Base-by-base conservation (phyloP, 2,329 filamentous ascomycete genomes). In the Talaromyces rugulosus region DNA sequence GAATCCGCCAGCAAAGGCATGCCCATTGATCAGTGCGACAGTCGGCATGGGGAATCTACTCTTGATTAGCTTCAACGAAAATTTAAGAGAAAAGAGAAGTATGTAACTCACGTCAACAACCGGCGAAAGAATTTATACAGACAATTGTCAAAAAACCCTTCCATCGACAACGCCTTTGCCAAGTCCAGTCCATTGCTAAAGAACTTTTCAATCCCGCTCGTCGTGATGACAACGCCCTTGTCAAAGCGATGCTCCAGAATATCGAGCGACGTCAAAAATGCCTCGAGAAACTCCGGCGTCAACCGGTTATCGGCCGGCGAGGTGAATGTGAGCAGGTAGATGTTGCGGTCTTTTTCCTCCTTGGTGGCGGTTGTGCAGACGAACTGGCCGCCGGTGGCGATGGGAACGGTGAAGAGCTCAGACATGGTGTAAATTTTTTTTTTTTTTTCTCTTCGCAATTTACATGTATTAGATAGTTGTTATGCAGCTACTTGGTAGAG, bases 131-230 rank as follows among this genome's bases (percentile, higher is more conserved):
- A 73, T 14, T 79, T 79, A 76, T 87, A 92, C 11, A 92, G 76
- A 57, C 81, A 80, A 12, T 81, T 73, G 1, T 84, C 77, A 69
- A 86, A 85, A 79, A 89, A 94, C 3, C 81, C 81, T 1, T 85
- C 81, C 0, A 84, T 85, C 33, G 77, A 74, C 36, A 81, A 70
- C n/a, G 87, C 88, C 71, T 90, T 84, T 44, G 86, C 81, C 14
- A 93, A 83, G 73, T 95, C 89, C n/a, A 95, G 82, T 0, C 91
- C 91, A 76, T 94, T 94, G 74, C 84, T 88, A 79, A 89, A 95
- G 81, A 94, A 94, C 72, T 95, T 95, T 58, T 80, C 73, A 62
- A 93, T 89, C 55, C 82, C 85, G 50, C 87, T 90, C 0, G 90
- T 94, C 5, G 90, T 94, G 62, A 93, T 80, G 14, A 95, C 81